These are phyloP conservation scores for Persicaria tinctoria DNA, from an alignment of 148 eudicot species.

Conservation along the genomic window DNA sequence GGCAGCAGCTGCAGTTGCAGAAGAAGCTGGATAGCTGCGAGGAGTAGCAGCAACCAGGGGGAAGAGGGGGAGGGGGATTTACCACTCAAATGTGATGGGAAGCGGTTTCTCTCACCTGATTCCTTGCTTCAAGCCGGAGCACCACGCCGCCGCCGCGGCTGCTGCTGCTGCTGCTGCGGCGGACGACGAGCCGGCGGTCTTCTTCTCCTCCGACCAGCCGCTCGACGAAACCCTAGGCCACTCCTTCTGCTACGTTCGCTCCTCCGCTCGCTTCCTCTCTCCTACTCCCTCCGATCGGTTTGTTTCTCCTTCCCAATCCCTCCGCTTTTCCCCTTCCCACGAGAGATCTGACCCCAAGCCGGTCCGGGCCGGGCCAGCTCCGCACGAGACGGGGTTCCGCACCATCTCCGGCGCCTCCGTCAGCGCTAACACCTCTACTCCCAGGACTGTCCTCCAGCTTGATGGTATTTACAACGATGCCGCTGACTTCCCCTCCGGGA, in stretches of 20 bases:
- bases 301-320: constrained; percentile 57
- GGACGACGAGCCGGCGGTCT: constrained; percentile 30
- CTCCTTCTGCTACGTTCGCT: constrained; percentile 89
- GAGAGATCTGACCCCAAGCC: constrained; percentile 36
- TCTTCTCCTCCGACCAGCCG: constrained; percentile 38
- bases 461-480: constrained; percentile 39
- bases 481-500: constrained; percentile 24
- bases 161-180: constrained; percentile 10
- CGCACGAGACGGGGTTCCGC: constrained; percentile 41
- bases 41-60: not conserved
- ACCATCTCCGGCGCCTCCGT: constrained; percentile 93
- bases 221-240: constrained; percentile 95
- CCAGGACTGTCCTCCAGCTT: constrained; percentile 48
- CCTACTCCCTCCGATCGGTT: constrained; percentile 91
- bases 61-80: constrained; percentile 5
- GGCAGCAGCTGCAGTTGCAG: not conserved
- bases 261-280: constrained; percentile 73
- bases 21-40: not conserved
- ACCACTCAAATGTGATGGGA: constrained; percentile 55
- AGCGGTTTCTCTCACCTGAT: constrained; percentile 67
- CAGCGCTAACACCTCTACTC: constrained; percentile 75
- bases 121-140: constrained; percentile 69
- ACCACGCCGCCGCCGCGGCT: constrained; percentile 10
- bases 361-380: not conserved
- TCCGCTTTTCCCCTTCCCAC: constrained; percentile 57